phyloP scores from a whole-genome alignment of 1,139 yeast genomes.

The Kodamaea anthophila region DNA sequence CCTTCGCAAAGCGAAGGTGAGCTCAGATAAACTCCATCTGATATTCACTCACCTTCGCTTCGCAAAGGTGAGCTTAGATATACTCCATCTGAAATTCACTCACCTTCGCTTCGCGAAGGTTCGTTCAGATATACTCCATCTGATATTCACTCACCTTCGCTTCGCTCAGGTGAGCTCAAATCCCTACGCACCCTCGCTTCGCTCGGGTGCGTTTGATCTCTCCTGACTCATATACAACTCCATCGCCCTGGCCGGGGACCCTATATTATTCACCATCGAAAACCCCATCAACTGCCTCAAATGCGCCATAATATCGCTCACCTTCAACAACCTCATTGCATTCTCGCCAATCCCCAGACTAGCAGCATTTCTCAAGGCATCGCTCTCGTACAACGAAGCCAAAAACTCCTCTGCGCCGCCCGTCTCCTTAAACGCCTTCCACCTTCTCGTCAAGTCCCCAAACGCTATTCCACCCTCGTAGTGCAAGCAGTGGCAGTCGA shows the following conservation, averaged over 20 bases:
- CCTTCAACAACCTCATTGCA: slow-evolving; percentile 65
- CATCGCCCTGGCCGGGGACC: slow-evolving; percentile 56
- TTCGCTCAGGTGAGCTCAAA: too few species aligned
- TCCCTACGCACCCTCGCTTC: too few species aligned
- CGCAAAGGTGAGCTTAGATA: neutral
- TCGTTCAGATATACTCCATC: neutral
- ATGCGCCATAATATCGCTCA: slow-evolving; percentile 71
- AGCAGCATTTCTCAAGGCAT: slow-evolving; percentile 19
- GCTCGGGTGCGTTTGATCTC: too few species aligned
- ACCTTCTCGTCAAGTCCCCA: slow-evolving; percentile 22
- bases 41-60: too few species aligned
- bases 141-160: too few species aligned
- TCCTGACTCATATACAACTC: slow-evolving; percentile 38
- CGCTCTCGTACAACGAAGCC: slow-evolving; percentile 18
- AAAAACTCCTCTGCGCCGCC: slow-evolving; percentile 17
- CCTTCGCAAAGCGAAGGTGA: too few species aligned
- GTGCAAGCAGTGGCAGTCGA: slow-evolving; percentile 48
- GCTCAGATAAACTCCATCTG: too few species aligned
- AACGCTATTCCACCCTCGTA: slow-evolving; percentile 24
- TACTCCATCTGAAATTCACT: slow-evolving; percentile 10
- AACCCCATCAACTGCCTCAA: slow-evolving; percentile 60
- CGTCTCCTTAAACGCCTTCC: slow-evolving; percentile 13
- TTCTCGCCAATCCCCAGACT: slow-evolving; percentile 59
- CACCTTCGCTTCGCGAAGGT: slow-evolving; percentile 8
- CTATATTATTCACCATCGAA: slow-evolving; percentile 35